Evolutionary conservation across 768 basidiomycete genomes (phyloP).

Genomic region (Kwoniella sp.): DNA sequence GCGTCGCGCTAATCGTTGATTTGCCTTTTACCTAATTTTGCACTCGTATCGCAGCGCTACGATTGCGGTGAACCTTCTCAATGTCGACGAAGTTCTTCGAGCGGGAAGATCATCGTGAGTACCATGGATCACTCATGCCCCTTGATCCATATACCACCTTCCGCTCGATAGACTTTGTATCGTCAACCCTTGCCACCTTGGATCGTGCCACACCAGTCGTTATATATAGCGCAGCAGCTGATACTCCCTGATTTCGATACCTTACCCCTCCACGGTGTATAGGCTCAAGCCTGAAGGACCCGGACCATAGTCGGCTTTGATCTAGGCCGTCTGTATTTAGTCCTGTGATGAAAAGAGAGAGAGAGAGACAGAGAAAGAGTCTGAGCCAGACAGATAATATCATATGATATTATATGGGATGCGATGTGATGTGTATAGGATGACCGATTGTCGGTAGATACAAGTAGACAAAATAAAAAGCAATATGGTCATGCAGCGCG

Average conservation of each 20-base stretch:
- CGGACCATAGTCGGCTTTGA: constrained; percentile 15
- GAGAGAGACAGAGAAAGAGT: too few species aligned
- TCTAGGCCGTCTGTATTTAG: too few species aligned
- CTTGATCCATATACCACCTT: neutral
- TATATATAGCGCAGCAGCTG: neutral
- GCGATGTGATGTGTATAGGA: too few species aligned
- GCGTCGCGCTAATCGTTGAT: neutral
- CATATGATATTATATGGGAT: too few species aligned
- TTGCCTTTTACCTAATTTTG: too few species aligned
- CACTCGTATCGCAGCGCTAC: constrained; percentile 51
- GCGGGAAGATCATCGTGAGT: constrained; percentile 57
- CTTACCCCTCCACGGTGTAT: too few species aligned
- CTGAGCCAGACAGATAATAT: too few species aligned
- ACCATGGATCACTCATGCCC: neutral
- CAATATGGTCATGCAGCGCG: too few species aligned
- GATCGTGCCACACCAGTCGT: neutral
- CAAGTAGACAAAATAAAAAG: too few species aligned
- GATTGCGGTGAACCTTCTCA: constrained; percentile 91
- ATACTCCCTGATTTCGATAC: neutral
- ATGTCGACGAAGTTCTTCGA: constrained; percentile 88
- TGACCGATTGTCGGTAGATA: too few species aligned
- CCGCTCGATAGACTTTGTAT: neutral
- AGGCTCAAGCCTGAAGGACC: constrained; percentile 28
- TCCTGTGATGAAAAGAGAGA: too few species aligned
- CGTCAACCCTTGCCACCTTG: neutral